Conservation (phyloP, 345 rosid species). For the Brassica carinata region DNA sequence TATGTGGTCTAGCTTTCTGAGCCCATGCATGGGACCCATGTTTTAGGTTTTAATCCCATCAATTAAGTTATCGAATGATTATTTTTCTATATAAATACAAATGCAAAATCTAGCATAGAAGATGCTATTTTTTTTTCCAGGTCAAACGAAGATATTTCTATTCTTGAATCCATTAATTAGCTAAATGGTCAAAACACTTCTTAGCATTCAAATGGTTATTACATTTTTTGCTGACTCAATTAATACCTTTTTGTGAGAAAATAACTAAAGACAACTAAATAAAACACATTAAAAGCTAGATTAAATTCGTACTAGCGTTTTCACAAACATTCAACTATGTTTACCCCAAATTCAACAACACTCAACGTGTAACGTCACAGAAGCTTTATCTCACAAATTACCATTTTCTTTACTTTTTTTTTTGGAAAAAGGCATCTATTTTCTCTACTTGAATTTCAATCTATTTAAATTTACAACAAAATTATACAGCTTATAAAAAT, state of each 20-base stretch:
- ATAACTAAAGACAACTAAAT: slow-evolving; percentile 13
- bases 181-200: slow-evolving; percentile 18
- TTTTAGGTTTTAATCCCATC: neutral
- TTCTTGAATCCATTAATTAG: neutral
- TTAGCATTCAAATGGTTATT: slow-evolving; percentile 17
- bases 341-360: slow-evolving; percentile 40
- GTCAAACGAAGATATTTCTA: neutral
- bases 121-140: neutral
- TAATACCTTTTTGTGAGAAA: neutral
- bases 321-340: slow-evolving; percentile 42
- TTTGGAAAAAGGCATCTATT: neutral
- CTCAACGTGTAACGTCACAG: slow-evolving; percentile 31
- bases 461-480: neutral
- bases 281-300: slow-evolving; percentile 8
- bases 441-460: slow-evolving; percentile 11
- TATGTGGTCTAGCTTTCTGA: slow-evolving; percentile 23
- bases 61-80: neutral
- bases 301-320: slow-evolving; percentile 30
- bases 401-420: too few relatives aligned
- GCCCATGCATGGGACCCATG: slow-evolving; percentile 9
- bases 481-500: neutral
- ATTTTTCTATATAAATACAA: neutral
- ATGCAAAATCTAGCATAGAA: neutral
- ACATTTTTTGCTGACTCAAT: slow-evolving; percentile 36
- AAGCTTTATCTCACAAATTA: slow-evolving; percentile 3